Percentiles rank a stretch among this genome's conserved stretches.
These are phyloP conservation scores for Neurospora tetrasperma DNA, from an alignment of 495 filamentous ascomycete genomes.

Conservation along the genomic window DNA sequence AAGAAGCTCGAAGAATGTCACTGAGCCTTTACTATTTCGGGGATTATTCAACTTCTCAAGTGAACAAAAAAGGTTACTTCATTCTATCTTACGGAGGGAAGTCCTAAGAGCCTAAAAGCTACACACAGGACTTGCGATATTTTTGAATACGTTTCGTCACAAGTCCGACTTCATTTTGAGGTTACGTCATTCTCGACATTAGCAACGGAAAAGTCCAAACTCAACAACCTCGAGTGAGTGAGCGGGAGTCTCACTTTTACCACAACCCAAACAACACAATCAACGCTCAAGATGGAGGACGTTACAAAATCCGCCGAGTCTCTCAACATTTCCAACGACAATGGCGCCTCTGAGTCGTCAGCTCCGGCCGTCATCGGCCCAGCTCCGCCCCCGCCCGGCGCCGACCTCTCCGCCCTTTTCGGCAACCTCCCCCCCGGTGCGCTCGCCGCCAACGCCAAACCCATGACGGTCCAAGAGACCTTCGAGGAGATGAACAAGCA, in stretches of 20 bases:
- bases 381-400: slow-evolving; percentile 12
- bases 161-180: neutral
- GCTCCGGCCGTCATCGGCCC: slow-evolving; percentile 1
- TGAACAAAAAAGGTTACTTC: neutral
- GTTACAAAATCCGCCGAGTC: slow-evolving; percentile 7
- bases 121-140: neutral
- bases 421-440: slow-evolving; percentile 44
- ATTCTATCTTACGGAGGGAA: neutral
- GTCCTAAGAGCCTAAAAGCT: neutral
- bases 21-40: neutral
- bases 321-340: neutral
- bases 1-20: neutral
- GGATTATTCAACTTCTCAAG: neutral
- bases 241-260: neutral
- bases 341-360: neutral
- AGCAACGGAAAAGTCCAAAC: neutral
- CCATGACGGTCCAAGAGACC: slow-evolving; percentile 59
- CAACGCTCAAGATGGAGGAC: slow-evolving; percentile 6
- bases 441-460: slow-evolving; percentile 35
- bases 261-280: neutral
- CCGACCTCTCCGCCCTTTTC: slow-evolving; percentile 14
- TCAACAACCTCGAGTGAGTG: neutral
- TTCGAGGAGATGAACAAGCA: slow-evolving; percentile 64
- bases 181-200: neutral
- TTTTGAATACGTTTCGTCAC: neutral